Base-by-base conservation (phyloP, 1,139 yeast species). In the Lodderomyces metapsilosis region DNA sequence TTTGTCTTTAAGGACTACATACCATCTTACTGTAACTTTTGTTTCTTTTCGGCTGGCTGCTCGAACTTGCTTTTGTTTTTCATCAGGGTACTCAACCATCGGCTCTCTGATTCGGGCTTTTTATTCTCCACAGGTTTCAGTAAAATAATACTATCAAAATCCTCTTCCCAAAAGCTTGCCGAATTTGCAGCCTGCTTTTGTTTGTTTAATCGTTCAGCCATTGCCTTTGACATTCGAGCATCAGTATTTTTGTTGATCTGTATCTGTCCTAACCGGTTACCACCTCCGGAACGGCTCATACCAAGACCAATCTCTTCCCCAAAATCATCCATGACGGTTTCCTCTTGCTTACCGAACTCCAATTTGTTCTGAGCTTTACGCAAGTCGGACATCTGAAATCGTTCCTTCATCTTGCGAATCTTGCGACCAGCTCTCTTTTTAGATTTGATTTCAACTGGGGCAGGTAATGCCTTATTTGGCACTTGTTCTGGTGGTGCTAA, bases 301-400 rank as follows among this genome's bases (percentile, higher is more conserved):
- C 96, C 96, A 42, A 88, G 56, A 0, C 96, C 96, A 32, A 85
- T 71, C 51, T 88, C 94, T 48, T 87, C 92, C 10, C 95, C 96
- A 57, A 69, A 83, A 0, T 78, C 70, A 50, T 84, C 88, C 46
- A 72, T 71, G 3, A 76, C 68, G 0, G 83, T 73, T 24, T 76
- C 82, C 57, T 87, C 95, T 46, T 72, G 71, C 51, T 82, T 75
- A 6, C 95, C 96, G 64, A 91, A 91, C 38, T 76, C 84, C 79
- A 91, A 76, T 52, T 87, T 78, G 57, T 91, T 89, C 52, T 88
- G 95, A 2, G 95, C 86, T 52, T 82, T 82, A 30, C 91, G 82
- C 34, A 87, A 59, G 40, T 89, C 95, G 0, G 96, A 84, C 74
- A 85, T 76, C 54, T 83, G 83, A 62, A 84, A 83, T 54, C 86